A percentile compares a stretch with the other conserved stretches of the same genome.
Conservation (phyloP, 192 early-diverging fungal species). For the Mortierella alpina region DNA sequence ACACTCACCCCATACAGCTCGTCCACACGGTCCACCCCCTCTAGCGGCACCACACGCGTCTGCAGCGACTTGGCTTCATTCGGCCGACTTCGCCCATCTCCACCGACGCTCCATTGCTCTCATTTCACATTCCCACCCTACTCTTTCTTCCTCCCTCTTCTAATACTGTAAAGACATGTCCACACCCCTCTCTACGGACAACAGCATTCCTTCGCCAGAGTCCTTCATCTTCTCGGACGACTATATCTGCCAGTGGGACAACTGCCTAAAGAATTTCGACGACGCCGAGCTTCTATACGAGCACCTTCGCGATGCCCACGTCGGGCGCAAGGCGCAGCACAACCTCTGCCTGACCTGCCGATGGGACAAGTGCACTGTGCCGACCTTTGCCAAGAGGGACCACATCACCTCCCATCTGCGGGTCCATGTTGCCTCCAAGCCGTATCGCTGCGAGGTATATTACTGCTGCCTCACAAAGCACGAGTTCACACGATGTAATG, state of each 20-base stretch:
- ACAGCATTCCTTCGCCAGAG: constrained; percentile 17
- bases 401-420: constrained; percentile 98
- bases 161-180: not conserved
- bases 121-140: not conserved
- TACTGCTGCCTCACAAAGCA: not conserved
- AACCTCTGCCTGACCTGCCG: constrained; percentile 90
- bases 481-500: not conserved
- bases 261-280: constrained; percentile 64
- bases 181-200: not conserved
- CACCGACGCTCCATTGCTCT: not conserved
- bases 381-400: constrained; percentile 85
- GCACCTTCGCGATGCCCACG: constrained; percentile 90
- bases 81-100: not conserved
- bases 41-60: not conserved
- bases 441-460: constrained; percentile 80
- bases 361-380: constrained; percentile 85
- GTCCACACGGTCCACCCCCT: too few relatives aligned
- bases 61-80: not conserved
- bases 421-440: constrained; percentile 93
- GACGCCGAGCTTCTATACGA: constrained; percentile 88
- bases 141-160: not conserved
- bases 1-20: not conserved
- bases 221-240: constrained; percentile 49
- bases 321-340: constrained; percentile 89
- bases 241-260: constrained; percentile 60